A percentile compares a stretch with the other conserved stretches of the same genome.
These are phyloP conservation scores for Termitomyces sp. DNA, from an alignment of 768 basidiomycete genomes.

Conservation along the genomic window DNA sequence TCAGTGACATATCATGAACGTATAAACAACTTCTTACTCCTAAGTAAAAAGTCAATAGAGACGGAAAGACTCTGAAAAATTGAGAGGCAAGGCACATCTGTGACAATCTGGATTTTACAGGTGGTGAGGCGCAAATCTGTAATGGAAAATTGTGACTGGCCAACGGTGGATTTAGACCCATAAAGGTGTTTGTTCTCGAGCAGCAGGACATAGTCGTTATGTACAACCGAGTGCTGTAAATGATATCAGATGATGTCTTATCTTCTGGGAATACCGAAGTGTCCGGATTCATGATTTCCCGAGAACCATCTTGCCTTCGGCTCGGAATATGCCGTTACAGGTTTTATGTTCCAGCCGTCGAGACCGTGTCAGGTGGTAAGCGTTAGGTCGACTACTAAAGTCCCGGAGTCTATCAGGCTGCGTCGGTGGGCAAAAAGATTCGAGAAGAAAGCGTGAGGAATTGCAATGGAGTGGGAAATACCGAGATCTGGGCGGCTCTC, in stretches of 20 bases:
- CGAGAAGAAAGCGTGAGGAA: not conserved
- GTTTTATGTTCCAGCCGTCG: not conserved
- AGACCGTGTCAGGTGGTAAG: not conserved
- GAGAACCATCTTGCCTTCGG: not conserved
- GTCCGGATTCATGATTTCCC: slow-evolving; percentile 1
- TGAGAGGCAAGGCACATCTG: not conserved
- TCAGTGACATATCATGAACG: not conserved
- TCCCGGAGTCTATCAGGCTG: not conserved
- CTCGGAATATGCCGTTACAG: not conserved
- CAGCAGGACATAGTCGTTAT: not conserved
- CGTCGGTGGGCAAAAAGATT: not conserved
- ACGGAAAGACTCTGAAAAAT: not conserved
- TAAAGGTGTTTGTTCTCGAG: not conserved
- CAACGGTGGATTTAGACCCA: not conserved
- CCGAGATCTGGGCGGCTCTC: not conserved
- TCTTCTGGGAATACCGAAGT: slow-evolving; percentile 2
- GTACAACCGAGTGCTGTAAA: not conserved
- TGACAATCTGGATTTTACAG: not conserved
- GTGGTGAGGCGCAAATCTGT: not conserved
- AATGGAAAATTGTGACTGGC: not conserved
- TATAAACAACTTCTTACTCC: too few species aligned
- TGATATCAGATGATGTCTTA: slow-evolving; percentile 1
- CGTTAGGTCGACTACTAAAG: not conserved
- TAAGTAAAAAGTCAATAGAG: not conserved
- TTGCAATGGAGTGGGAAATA: not conserved